A percentile compares a stretch with the other conserved stretches of the same genome.
Conservation (phyloP, 805 yeast genomes). For the Wickerhamiella spandovensis region DNA sequence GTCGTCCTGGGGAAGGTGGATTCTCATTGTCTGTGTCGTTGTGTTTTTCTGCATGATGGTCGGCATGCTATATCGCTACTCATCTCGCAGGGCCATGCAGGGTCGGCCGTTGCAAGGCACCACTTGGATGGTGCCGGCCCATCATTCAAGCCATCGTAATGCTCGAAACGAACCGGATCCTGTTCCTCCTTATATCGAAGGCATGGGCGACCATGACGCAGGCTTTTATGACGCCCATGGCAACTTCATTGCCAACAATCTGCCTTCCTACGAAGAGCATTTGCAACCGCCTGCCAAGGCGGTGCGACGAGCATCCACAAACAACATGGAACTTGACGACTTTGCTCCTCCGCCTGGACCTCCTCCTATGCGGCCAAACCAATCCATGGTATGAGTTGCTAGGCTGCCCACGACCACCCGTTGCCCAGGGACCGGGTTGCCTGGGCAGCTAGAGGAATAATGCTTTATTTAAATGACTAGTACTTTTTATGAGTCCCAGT, state of each 20-base stretch:
- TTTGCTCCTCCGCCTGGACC: neutral
- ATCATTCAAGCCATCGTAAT: neutral
- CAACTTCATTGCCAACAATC: conserved; percentile 17
- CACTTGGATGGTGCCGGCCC: neutral
- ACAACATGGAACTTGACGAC: neutral
- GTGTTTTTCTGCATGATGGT: neutral
- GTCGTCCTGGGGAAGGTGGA: neutral
- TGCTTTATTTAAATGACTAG: neutral
- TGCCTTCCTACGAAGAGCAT: neutral
- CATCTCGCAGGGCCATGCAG: neutral
- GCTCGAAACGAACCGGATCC: neutral
- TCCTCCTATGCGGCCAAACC: neutral
- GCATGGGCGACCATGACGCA: conserved; percentile 36
- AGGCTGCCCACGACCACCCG: too few relatives aligned
- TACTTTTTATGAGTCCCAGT: neutral
- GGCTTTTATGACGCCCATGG: conserved; percentile 66
- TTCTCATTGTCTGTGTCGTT: neutral
- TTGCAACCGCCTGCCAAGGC: neutral
- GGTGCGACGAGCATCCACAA: neutral
- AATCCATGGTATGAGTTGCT: neutral
- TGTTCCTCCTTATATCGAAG: conserved; percentile 19
- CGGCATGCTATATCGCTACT: neutral
- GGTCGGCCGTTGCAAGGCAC: neutral
- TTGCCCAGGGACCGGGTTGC: too few relatives aligned
- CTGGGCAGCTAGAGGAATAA: too few relatives aligned